phyloP scores from a whole-genome alignment of 2,329 filamentous ascomycete genomes.

The Ophiocordyceps unilateralis region DNA sequence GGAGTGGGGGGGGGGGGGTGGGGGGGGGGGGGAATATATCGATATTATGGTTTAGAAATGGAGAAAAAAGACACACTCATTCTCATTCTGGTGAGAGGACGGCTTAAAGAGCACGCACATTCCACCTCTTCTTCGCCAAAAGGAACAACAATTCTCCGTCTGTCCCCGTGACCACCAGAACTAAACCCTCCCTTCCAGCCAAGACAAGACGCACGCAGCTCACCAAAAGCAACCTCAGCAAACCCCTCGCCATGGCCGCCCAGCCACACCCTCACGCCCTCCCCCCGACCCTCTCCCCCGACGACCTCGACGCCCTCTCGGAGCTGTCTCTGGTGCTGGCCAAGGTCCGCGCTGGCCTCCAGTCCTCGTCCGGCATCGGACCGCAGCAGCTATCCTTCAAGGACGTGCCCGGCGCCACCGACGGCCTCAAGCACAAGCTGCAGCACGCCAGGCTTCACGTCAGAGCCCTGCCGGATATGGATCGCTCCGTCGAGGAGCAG shows the following conservation, averaged over 20 bases:
- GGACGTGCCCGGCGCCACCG: conserved; percentile 62
- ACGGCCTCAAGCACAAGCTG: conserved; percentile 66
- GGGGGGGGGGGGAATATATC: too few relatives aligned
- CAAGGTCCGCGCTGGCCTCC: conserved; percentile 43
- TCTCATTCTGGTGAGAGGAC: too few relatives aligned
- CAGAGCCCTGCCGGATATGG: conserved; percentile 50
- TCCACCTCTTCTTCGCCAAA: too few relatives aligned
- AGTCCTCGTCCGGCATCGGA: conserved; percentile 21
- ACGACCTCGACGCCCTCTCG: conserved; percentile 72
- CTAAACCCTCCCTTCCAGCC: too few relatives aligned
- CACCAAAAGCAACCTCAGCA: not conserved
- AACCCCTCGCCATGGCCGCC: not conserved
- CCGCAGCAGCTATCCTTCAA: conserved; percentile 37
- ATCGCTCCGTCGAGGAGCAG: conserved; percentile 49
- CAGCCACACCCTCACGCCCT: conserved; percentile 28
- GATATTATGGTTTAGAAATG: too few relatives aligned
- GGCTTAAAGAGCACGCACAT: too few relatives aligned
- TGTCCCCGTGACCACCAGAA: too few relatives aligned
- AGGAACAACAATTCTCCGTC: too few relatives aligned
- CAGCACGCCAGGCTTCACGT: conserved; percentile 57
- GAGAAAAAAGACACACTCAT: too few relatives aligned
- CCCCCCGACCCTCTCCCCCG: conserved; percentile 54
- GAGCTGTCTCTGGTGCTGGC: conserved; percentile 63
- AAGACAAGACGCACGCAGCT: too few relatives aligned
- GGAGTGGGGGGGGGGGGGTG: too few relatives aligned